phyloP scores from a whole-genome alignment of 1,139 yeast species.

The Pichia sp. region DNA sequence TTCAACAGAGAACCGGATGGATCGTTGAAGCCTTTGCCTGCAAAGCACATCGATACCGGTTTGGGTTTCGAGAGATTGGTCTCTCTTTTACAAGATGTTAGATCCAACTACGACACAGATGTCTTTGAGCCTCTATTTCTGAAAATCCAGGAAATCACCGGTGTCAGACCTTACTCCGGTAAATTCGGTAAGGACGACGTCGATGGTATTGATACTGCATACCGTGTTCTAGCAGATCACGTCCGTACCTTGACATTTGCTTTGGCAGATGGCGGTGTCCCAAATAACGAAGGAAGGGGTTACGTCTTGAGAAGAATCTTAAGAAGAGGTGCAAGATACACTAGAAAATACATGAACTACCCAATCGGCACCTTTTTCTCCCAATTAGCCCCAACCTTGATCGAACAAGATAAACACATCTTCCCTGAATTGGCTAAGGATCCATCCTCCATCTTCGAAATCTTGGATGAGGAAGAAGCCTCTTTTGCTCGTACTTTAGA shows the following conservation, averaged over 20 bases:
- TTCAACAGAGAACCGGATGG: constrained; percentile 90
- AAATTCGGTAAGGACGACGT: constrained; percentile 86
- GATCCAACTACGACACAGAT: constrained; percentile 94
- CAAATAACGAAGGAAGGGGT: constrained; percentile 98
- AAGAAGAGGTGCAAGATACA: constrained; percentile 97
- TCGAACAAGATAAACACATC: constrained; percentile 78
- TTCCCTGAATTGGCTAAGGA: constrained; percentile 87
- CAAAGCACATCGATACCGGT: constrained; percentile 95
- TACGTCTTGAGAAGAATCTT: constrained; percentile 93
- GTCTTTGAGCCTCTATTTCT: constrained; percentile 85
- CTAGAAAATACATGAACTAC: constrained; percentile 90
- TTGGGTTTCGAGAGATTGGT: constrained; percentile 98
- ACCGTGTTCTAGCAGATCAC: constrained; percentile 97
- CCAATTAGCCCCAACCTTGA: constrained; percentile 85
- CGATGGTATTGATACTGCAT: constrained; percentile 96
- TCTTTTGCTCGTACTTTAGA: constrained; percentile 93
- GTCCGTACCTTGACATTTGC: constrained; percentile 96
- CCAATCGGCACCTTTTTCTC: constrained; percentile 94
- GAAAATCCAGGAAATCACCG: constrained; percentile 86
- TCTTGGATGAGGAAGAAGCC: constrained; percentile 91
- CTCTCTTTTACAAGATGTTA: constrained; percentile 83
- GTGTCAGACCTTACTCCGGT: constrained; percentile 86
- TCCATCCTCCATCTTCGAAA: constrained; percentile 75
- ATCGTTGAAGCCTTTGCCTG: constrained; percentile 78
- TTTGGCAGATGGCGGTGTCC: constrained; percentile 97